A percentile compares a stretch with the other conserved stretches of the same genome.
Conservation (phyloP, 208 protist species). For the Blechomonas ayalai region DNA sequence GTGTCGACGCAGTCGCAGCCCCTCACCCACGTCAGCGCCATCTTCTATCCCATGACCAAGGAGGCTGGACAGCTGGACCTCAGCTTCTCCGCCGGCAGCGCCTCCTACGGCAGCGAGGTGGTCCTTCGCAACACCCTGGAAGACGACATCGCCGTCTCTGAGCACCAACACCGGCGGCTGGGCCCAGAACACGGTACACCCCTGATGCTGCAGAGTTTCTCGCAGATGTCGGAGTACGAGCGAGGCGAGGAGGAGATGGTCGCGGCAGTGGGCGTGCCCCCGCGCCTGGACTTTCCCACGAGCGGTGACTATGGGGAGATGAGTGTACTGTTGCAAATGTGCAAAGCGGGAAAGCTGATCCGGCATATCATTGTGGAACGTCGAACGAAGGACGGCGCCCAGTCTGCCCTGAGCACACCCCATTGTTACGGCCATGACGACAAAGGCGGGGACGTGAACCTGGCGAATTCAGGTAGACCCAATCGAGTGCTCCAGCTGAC, state of each 20-base stretch:
- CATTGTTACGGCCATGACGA: neutral
- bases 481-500: too few relatives aligned
- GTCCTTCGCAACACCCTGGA: neutral
- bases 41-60: too few relatives aligned
- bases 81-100: too few relatives aligned
- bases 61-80: too few relatives aligned
- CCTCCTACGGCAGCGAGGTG: too few relatives aligned
- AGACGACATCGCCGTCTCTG: too few relatives aligned
- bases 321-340: constrained; percentile 37
- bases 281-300: constrained; percentile 70
- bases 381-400: neutral
- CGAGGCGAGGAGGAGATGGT: neutral
- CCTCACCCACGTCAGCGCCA: neutral
- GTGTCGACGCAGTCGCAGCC: neutral
- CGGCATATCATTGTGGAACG: constrained; percentile 27
- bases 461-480: too few relatives aligned
- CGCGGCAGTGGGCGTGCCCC: constrained; percentile 27
- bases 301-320: constrained; percentile 52
- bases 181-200: too few relatives aligned
- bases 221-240: neutral
- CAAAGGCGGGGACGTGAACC: neutral
- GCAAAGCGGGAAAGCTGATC: constrained; percentile 29
- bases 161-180: too few relatives aligned
- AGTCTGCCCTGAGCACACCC: neutral
- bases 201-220: too few relatives aligned